Conservation (phyloP, 805 yeast species). For the Saccharomycopsis fermentans region DNA sequence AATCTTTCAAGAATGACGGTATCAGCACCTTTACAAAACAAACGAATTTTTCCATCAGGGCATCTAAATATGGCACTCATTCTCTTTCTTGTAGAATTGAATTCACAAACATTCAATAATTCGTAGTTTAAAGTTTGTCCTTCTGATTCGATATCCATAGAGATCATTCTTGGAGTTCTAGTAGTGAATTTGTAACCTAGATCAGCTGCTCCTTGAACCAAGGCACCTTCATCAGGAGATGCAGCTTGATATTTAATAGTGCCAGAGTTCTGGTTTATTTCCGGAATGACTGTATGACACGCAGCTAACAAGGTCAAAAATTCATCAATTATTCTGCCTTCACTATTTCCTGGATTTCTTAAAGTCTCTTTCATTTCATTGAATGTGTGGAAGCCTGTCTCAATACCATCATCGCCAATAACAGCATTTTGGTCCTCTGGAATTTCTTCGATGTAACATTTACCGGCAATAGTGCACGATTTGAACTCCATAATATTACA, state of each 20-base stretch:
- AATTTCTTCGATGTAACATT: slow-evolving; percentile 73
- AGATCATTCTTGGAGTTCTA: slow-evolving; percentile 76
- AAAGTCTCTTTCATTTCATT: slow-evolving; percentile 46
- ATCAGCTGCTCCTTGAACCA: slow-evolving; percentile 91
- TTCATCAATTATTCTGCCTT: slow-evolving; percentile 45
- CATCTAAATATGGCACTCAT: slow-evolving; percentile 93
- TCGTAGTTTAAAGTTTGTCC: slow-evolving; percentile 56
- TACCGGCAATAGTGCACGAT: slow-evolving; percentile 87
- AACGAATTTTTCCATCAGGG: slow-evolving; percentile 84
- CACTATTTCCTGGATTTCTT: slow-evolving; percentile 30
- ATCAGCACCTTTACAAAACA: slow-evolving; percentile 96
- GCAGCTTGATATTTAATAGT: slow-evolving; percentile 92
- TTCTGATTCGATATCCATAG: slow-evolving; percentile 41
- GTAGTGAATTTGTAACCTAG: slow-evolving; percentile 77
- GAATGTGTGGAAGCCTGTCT: slow-evolving; percentile 67
- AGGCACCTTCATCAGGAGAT: slow-evolving; percentile 98
- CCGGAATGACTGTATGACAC: slow-evolving; percentile 98
- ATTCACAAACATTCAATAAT: slow-evolving; percentile 84
- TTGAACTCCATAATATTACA: slow-evolving; percentile 95
- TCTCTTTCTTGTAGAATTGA: slow-evolving; percentile 93
- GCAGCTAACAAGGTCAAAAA: slow-evolving; percentile 79
- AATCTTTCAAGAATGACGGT: slow-evolving; percentile 87
- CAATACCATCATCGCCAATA: slow-evolving; percentile 62
- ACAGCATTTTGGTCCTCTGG: slow-evolving; percentile 84
- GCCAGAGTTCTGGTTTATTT: slow-evolving; percentile 45